Conservation (phyloP, 345 rosid species). For the Eucalyptus cloeziana region DNA sequence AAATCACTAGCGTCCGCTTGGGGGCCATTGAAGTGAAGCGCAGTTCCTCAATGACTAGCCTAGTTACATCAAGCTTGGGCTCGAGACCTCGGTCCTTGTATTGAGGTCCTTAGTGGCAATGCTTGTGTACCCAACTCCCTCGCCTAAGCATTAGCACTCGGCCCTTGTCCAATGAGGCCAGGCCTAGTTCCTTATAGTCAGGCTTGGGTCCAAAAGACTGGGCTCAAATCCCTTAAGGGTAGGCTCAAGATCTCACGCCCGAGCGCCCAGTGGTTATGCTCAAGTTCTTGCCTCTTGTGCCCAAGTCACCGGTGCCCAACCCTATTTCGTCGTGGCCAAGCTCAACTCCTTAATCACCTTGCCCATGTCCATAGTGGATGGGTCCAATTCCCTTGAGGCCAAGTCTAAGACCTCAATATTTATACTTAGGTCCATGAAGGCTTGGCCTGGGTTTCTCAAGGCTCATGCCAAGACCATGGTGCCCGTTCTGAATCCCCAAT, state of each 20-base stretch:
- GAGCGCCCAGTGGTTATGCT: background rate
- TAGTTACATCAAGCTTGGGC: background rate
- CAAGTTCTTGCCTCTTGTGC: background rate
- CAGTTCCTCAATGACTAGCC: background rate
- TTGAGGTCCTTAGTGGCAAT: background rate
- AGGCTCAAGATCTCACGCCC: background rate
- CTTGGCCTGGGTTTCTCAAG: background rate
- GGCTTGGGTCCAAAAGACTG: background rate
- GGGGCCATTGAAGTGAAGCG: background rate
- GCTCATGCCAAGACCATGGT: background rate
- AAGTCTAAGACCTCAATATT: background rate
- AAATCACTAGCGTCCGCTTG: background rate
- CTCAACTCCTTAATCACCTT: background rate
- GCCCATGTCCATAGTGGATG: background rate
- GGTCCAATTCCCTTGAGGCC: background rate
- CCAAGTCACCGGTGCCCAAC: background rate
- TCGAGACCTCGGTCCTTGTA: background rate
- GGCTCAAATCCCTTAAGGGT: accelerated
- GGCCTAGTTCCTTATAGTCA: background rate
- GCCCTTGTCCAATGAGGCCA: accelerated
- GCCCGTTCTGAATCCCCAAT: accelerated
- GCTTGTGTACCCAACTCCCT: background rate
- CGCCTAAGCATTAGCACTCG: background rate
- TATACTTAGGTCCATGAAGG: background rate
- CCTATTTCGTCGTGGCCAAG: background rate